Evolutionary conservation across 208 protist species (phyloP).

Genomic region (Vickermania ingenoplastis): DNA sequence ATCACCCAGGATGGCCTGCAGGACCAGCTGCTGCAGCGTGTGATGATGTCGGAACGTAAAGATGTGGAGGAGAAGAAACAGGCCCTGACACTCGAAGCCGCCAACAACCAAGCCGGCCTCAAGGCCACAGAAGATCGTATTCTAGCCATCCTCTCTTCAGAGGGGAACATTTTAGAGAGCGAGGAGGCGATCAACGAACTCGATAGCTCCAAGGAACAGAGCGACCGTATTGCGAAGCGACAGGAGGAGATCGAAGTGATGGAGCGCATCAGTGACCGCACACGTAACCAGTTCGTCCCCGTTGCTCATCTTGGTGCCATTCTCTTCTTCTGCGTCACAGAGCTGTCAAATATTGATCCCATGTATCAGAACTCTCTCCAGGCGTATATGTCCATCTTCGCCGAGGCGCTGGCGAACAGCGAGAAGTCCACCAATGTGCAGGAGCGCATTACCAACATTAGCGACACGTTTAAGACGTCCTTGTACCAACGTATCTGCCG

Average conservation of each 20-base stretch:
- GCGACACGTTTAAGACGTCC: slow-evolving; percentile 73
- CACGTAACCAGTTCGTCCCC: slow-evolving; percentile 89
- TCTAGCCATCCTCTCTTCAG: slow-evolving; percentile 83
- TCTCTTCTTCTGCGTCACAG: slow-evolving; percentile 97
- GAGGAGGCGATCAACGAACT: slow-evolving; percentile 92
- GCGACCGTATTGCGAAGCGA: slow-evolving; percentile 91
- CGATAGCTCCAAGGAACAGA: slow-evolving; percentile 91
- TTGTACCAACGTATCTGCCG: slow-evolving; percentile 86
- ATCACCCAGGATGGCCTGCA: slow-evolving; percentile 94
- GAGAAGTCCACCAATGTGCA: slow-evolving; percentile 67
- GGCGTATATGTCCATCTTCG: slow-evolving; percentile 95
- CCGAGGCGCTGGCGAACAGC: slow-evolving; percentile 79
- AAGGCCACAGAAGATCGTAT: slow-evolving; percentile 89
- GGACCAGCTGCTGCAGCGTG: slow-evolving; percentile 93
- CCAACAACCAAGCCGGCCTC: slow-evolving; percentile 81
- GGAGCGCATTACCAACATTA: slow-evolving; percentile 74
- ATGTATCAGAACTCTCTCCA: slow-evolving; percentile 97
- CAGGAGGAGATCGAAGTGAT: slow-evolving; percentile 94
- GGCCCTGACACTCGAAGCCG: slow-evolving; percentile 87
- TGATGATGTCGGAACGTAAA: slow-evolving; percentile 91
- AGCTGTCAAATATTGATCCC: slow-evolving; percentile 93
- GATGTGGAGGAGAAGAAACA: slow-evolving; percentile 96
- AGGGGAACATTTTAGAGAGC: slow-evolving; percentile 92
- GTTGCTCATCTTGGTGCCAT: slow-evolving; percentile 92
- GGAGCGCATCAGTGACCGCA: slow-evolving; percentile 95